Conservation (phyloP, 139 green algal genomes). For the Nannochloris sp. region DNA sequence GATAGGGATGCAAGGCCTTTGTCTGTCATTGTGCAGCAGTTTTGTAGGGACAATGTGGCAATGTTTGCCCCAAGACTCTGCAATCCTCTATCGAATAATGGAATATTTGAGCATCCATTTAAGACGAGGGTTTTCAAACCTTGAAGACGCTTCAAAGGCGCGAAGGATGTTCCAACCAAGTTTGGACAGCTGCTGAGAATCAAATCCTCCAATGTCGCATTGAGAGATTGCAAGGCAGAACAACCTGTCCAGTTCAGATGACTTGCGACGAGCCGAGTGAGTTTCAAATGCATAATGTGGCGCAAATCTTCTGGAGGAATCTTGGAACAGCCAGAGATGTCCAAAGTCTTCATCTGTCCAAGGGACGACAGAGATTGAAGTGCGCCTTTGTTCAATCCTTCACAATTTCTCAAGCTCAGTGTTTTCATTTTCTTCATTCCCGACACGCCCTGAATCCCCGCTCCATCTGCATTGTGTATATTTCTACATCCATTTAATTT, state of each 20-base stretch:
- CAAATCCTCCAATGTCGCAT: slow-evolving; percentile 2
- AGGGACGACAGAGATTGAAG: neutral
- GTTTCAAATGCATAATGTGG: slow-evolving; percentile 5
- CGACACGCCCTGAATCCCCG: slow-evolving; percentile 14
- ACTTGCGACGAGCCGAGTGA: too few relatives aligned
- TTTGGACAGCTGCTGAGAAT: slow-evolving; percentile 19
- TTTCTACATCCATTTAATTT: slow-evolving; percentile 40
- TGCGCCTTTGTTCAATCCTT: slow-evolving; percentile 21
- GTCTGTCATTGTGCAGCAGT: slow-evolving; percentile 33
- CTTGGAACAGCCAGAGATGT: slow-evolving; percentile 34
- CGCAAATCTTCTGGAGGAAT: slow-evolving; percentile 18
- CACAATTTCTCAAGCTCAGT: slow-evolving; percentile 37
- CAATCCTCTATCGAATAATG: slow-evolving; percentile 14
- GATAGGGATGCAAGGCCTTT: slow-evolving; percentile 24
- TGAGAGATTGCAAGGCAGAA: slow-evolving; percentile 8
- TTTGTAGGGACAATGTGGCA: slow-evolving; percentile 14
- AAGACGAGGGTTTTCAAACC: slow-evolving; percentile 12
- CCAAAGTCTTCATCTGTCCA: slow-evolving; percentile 14
- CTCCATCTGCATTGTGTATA: slow-evolving; percentile 13
- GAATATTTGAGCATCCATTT: slow-evolving; percentile 17
- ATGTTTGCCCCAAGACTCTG: too few relatives aligned
- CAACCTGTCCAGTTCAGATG: slow-evolving; percentile 11
- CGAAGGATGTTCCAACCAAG: slow-evolving; percentile 15
- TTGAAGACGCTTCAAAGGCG: neutral
- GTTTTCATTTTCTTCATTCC: slow-evolving; percentile 11